phyloP scores from a whole-genome alignment of 805 yeast species.

The Hyphopichia homilentoma region DNA sequence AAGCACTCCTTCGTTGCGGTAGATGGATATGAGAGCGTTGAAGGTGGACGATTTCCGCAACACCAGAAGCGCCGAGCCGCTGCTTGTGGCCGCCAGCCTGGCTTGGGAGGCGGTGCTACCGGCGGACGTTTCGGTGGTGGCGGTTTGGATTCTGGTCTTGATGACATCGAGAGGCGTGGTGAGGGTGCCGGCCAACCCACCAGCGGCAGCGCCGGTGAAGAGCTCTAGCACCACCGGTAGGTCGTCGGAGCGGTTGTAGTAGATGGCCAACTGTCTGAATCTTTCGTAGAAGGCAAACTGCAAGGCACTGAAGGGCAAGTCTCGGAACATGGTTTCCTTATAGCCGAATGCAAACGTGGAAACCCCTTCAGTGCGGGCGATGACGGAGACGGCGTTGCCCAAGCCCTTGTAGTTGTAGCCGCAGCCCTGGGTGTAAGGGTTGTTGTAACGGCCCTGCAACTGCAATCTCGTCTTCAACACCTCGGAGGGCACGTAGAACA shows the following conservation, averaged over 20 bases:
- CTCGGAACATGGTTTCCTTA: conserved; percentile 89
- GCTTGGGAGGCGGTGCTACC: conserved; percentile 1
- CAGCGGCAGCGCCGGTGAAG: conserved; percentile 91
- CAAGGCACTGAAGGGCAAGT: conserved; percentile 91
- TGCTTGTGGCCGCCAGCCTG: conserved; percentile 1
- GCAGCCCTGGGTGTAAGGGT: conserved; percentile 62
- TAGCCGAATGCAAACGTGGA: conserved; percentile 83
- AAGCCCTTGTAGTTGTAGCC: conserved; percentile 87
- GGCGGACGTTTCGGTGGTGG: conserved; percentile 35
- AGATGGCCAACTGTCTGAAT: conserved; percentile 60
- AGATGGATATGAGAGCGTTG: conserved; percentile 41
- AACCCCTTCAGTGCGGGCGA: conserved; percentile 67
- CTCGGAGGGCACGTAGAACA: conserved; percentile 93
- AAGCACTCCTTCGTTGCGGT: conserved; percentile 65
- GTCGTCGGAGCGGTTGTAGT: conserved; percentile 33
- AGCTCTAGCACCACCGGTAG: conserved; percentile 63
- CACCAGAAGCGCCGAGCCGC: conserved; percentile 7
- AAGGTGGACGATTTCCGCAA: conserved; percentile 22
- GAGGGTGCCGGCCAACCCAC: conserved; percentile 83
- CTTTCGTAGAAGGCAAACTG: conserved; percentile 95
- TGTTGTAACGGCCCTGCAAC: conserved; percentile 84
- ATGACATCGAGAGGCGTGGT: conserved; percentile 93
- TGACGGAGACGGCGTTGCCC: conserved; percentile 63
- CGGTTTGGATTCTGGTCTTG: conserved; percentile 91
- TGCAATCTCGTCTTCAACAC: conserved; percentile 91